These are phyloP conservation scores for Suhomyces terraborum DNA, from an alignment of 1,139 yeast species.

Conservation along the genomic window DNA sequence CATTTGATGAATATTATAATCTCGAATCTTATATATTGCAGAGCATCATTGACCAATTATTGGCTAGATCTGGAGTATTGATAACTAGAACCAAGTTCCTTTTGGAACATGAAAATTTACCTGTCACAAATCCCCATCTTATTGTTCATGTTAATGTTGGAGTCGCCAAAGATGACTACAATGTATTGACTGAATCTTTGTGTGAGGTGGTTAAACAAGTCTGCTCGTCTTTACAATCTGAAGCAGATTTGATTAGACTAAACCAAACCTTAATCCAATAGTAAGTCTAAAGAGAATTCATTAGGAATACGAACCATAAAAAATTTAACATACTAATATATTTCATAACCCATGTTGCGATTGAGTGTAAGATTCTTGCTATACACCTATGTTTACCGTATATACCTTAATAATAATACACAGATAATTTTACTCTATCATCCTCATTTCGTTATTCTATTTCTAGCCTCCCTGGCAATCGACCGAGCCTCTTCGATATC, in stretches of 20 bases:
- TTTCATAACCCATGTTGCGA: conserved; percentile 2
- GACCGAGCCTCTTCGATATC: conserved; percentile 89
- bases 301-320: too few species aligned
- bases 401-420: background rate
- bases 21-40: conserved; percentile 65
- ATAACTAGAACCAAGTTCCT: conserved; percentile 71
- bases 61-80: conserved; percentile 55
- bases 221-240: conserved; percentile 14
- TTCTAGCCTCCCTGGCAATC: conserved; percentile 72
- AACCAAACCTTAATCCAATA: conserved; percentile 12
- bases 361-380: background rate
- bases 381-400: background rate
- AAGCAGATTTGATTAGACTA: conserved; percentile 14
- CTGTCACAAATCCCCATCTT: conserved; percentile 69
- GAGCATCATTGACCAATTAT: conserved; percentile 56
- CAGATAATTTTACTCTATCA: background rate
- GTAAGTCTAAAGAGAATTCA: background rate
- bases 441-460: conserved; percentile 33
- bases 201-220: conserved; percentile 19
- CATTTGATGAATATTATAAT: conserved; percentile 50
- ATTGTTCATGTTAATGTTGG: conserved; percentile 61
- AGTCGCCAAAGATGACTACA: conserved; percentile 54
- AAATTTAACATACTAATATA: conserved; percentile 3
- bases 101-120: conserved; percentile 73
- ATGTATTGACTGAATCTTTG: conserved; percentile 22